Base-by-base conservation (phyloP, 208 protist genomes). In the Wallacemonas sp. region DNA sequence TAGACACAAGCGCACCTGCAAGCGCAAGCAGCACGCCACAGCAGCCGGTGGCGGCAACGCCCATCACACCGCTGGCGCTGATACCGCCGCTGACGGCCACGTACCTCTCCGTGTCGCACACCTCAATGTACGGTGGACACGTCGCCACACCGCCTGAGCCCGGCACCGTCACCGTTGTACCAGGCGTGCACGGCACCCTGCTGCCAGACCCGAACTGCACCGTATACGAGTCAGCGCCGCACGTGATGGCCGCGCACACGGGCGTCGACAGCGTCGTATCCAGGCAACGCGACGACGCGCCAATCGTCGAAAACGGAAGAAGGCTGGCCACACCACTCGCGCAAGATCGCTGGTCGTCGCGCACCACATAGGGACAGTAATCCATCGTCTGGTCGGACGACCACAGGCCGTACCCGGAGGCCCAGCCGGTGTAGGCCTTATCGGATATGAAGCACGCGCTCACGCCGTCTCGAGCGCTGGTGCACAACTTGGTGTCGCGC, bases 321-420 rank as follows among this genome's bases (percentile, higher is more conserved):
- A 46, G 4, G 3, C 15, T 19, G 28, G 26, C 22, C 11, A 54
- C 1, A 0, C 67, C 70, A 45, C 60, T 27, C 12, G 21, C 34
- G 51, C 86, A 88, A 0, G 6, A 1, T 1, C 59, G 60, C 27
- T 72, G 72, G 19, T 5, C 24, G 59, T 63, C 79, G 2, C 0
- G 11, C 14, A 46, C 1, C 46, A 87, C 47, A 14, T 62, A 54
- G 15, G 76, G 85, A 64, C 81, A 86, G 66, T 71, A 81, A 58
- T 86, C 80, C 70, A 82, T 79, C 30, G 75, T 62, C 1, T 54
- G 6, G 22, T 42, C 27, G 26, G 80, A 17, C 0, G 0, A 1
- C 34, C 88, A 86, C 68, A 89, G 89, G 45, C 70, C 76, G 63
- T 77, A 88, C 14, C 72, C 34, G 15, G 44, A 15, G 26, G 15